phyloP scores from a whole-genome alignment of 345 rosid species.

The Barbarea vulgaris region DNA sequence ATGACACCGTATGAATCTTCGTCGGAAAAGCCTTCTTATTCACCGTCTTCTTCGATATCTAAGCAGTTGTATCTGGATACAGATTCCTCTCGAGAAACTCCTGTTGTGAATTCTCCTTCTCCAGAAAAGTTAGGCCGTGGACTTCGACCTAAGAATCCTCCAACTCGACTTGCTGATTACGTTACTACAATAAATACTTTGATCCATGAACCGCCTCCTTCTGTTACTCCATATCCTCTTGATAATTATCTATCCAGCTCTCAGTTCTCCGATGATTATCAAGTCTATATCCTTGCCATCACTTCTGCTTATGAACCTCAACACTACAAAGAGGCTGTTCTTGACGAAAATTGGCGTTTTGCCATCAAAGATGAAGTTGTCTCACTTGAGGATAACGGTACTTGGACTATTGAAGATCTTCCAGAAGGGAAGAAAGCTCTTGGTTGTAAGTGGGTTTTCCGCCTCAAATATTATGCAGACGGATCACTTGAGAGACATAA shows the following conservation, averaged over 20 bases:
- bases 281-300: neutral
- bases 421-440: neutral
- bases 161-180: rapidly evolving
- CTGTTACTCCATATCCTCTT: neutral
- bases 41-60: too few relatives aligned
- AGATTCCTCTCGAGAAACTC: rapidly evolving
- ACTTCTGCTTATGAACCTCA: neutral
- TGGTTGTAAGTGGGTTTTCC: neutral
- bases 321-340: neutral
- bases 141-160: neutral
- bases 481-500: neutral
- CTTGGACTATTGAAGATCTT: neutral
- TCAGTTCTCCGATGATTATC: neutral
- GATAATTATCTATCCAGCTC: neutral
- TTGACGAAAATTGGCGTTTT: neutral
- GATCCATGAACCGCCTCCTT: rapidly evolving
- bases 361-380: too few relatives aligned
- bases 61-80: rapidly evolving
- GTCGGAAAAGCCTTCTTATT: too few relatives aligned
- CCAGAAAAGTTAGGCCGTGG: neutral
- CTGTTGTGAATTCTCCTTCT: neutral
- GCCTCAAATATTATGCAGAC: neutral
- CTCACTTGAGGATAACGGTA: neutral
- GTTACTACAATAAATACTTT: neutral
- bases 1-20: too few relatives aligned